Conservation (phyloP, 2,329 filamentous ascomycete species). For the Fusarium drepaniforme region DNA sequence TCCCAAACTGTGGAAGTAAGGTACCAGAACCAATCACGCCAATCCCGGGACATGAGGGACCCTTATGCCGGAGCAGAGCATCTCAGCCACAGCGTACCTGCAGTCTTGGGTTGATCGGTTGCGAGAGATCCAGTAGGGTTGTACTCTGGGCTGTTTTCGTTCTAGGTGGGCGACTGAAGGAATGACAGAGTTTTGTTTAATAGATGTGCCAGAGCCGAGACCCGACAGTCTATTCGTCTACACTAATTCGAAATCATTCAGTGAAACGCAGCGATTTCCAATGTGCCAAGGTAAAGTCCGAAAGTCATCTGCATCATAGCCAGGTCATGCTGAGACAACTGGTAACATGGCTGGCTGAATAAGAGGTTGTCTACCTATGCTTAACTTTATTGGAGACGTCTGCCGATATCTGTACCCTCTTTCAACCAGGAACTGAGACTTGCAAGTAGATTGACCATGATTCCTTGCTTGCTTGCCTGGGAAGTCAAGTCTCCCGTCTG, state of each 20-base stretch:
- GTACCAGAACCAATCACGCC: conserved; percentile 36
- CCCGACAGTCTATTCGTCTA: neutral
- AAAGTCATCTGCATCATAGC: neutral
- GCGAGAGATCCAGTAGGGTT: neutral
- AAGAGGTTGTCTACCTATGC: neutral
- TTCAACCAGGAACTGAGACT: neutral
- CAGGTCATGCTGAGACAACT: neutral
- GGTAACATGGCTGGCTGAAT: neutral
- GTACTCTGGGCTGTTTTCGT: conserved; percentile 7
- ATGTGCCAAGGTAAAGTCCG: neutral
- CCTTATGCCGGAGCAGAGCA: conserved; percentile 22
- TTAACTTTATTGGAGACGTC: neutral
- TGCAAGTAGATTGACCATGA: neutral
- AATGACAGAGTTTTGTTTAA: neutral
- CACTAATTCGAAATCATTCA: neutral
- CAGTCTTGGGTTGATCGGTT: conserved; percentile 24
- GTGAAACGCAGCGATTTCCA: neutral
- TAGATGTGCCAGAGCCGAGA: neutral
- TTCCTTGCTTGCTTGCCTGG: neutral
- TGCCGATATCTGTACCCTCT: neutral
- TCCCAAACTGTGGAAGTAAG: conserved; percentile 36
- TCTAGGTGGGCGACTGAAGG: neutral
- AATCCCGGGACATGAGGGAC: conserved; percentile 21
- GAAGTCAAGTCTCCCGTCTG: neutral
- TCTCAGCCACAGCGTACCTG: conserved; percentile 40